Conservation (phyloP, 495 filamentous ascomycete species). For the Xylaria nigripes region DNA sequence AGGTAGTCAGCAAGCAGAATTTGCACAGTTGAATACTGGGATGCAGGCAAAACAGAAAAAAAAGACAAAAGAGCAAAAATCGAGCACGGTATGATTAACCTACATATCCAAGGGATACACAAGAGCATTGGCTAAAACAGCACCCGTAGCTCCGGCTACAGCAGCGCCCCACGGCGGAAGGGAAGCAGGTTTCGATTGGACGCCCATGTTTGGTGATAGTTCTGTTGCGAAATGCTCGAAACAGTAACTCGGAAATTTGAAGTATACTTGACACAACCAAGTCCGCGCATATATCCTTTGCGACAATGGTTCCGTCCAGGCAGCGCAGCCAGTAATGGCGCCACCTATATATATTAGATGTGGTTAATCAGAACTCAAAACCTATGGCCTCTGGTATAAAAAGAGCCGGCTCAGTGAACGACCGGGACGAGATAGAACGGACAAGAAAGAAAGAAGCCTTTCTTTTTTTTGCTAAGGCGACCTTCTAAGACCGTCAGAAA, state of each 20-base stretch:
- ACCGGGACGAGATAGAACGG: background rate
- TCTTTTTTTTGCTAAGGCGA: too few species aligned
- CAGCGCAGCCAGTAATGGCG: background rate
- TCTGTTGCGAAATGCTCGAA: background rate
- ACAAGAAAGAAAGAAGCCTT: background rate
- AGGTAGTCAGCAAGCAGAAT: slow-evolving; percentile 6
- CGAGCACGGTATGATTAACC: slow-evolving; percentile 29
- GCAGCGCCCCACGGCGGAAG: slow-evolving; percentile 93
- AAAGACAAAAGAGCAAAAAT: background rate
- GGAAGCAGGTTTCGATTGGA: slow-evolving; percentile 65
- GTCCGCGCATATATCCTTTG: background rate
- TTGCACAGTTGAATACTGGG: background rate
- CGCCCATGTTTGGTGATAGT: slow-evolving; percentile 50
- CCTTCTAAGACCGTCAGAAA: background rate
- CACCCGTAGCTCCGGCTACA: slow-evolving; percentile 85
- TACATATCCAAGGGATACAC: slow-evolving; percentile 98
- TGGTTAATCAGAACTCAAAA: background rate
- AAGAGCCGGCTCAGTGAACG: background rate
- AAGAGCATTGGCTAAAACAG: slow-evolving; percentile 87
- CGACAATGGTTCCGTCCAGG: background rate
- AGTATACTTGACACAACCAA: background rate
- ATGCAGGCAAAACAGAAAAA: background rate
- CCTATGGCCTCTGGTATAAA: background rate
- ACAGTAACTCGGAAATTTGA: background rate
- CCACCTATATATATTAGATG: slow-evolving; percentile 1